phyloP scores from a whole-genome alignment of 2,329 filamentous ascomycete genomes.

The Fusarium verrucosum region DNA sequence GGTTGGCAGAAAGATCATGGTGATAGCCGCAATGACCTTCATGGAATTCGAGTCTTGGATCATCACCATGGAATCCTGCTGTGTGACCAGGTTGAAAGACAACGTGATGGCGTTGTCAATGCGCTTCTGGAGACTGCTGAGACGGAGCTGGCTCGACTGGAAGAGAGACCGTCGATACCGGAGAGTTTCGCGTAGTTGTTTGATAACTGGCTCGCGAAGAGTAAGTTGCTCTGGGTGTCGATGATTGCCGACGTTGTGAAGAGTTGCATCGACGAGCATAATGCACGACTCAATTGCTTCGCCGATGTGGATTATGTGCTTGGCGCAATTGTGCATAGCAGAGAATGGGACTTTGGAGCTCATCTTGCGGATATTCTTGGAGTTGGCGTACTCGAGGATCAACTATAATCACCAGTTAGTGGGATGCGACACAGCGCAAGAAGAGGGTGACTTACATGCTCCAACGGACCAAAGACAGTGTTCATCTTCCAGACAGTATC shows the following conservation, averaged over 20 bases:
- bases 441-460: constrained; percentile 34
- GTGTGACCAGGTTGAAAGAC: constrained; percentile 50
- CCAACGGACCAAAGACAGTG: constrained; percentile 43
- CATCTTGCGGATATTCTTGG: constrained; percentile 39
- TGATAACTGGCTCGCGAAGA: constrained; percentile 25
- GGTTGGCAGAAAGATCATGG: constrained; percentile 51
- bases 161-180: constrained; percentile 48
- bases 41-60: constrained; percentile 50
- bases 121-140: constrained; percentile 49
- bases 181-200: constrained; percentile 44
- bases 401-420: constrained; percentile 27
- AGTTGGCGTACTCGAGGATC: constrained; percentile 41
- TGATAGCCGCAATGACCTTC: constrained; percentile 51
- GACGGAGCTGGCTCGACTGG: constrained; percentile 48
- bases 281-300: constrained; percentile 45
- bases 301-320: constrained; percentile 45
- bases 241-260: constrained; percentile 22
- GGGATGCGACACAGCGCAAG: not conserved
- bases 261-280: constrained; percentile 39
- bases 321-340: constrained; percentile 45
- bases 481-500: constrained; percentile 46
- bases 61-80: constrained; percentile 50
- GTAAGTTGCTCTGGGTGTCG: not conserved
- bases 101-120: constrained; percentile 50
- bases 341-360: constrained; percentile 43